Evolutionary conservation across 176 grass and related monocot genomes (phyloP).

Genomic region (Alloteropsis semialata): DNA sequence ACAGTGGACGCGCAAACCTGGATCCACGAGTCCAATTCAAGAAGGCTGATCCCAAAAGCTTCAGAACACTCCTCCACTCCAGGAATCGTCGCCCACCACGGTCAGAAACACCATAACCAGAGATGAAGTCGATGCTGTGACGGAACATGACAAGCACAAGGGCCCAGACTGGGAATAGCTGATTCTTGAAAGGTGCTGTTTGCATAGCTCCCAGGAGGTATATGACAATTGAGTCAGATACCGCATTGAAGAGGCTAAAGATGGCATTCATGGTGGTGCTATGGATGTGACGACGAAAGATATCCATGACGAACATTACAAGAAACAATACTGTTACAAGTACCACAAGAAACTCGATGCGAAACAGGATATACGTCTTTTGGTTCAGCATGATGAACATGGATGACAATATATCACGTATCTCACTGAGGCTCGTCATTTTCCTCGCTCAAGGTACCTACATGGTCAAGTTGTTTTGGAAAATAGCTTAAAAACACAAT

Average conservation of each 20-base stretch:
- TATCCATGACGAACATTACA: not conserved
- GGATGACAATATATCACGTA: not conserved
- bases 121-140: conserved; percentile 4
- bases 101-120: conserved; percentile 28
- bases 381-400: not conserved
- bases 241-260: not conserved
- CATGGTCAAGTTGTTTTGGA: not conserved
- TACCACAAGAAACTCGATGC: conserved; percentile 5
- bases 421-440: not conserved
- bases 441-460: not conserved
- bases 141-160: conserved; percentile 17
- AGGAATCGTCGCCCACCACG: not conserved
- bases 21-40: not conserved
- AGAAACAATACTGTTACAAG: not conserved
- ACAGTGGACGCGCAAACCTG: not conserved
- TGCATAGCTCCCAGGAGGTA: conserved; percentile 31
- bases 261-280: not conserved
- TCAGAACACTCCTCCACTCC: not conserved
- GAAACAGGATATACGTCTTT: not conserved
- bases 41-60: not conserved
- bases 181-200: not conserved
- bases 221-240: conserved; percentile 5
- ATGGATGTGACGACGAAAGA: not conserved
- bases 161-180: conserved; percentile 24
- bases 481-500: too few species aligned